Evolutionary conservation across 805 yeast species (phyloP).

Genomic region (Metschnikowia baotianmanensis): DNA sequence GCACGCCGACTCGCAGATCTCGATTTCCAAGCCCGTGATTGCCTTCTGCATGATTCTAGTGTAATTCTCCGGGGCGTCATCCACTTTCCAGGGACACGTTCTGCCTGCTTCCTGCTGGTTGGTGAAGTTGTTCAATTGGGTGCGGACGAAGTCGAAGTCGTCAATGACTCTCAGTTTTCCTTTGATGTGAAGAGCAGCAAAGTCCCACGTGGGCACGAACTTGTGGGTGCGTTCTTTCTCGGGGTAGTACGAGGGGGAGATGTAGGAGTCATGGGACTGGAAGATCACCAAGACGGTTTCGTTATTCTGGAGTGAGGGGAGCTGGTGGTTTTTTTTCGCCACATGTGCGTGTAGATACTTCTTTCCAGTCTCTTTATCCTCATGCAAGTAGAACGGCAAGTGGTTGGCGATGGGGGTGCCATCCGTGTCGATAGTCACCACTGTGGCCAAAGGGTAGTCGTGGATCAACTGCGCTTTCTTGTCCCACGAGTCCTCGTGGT

Average conservation of each 20-base stretch:
- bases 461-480: slow-evolving; percentile 41
- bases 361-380: slow-evolving; percentile 34
- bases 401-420: slow-evolving; percentile 52
- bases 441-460: slow-evolving; percentile 51
- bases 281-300: slow-evolving; percentile 50
- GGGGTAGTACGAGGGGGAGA: slow-evolving; percentile 60
- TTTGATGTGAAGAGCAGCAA: slow-evolving; percentile 52
- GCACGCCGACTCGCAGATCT: slow-evolving; percentile 44
- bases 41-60: slow-evolving; percentile 42
- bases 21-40: slow-evolving; percentile 57
- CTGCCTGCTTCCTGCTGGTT: slow-evolving; percentile 46
- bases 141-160: slow-evolving; percentile 43
- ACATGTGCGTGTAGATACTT: slow-evolving; percentile 52
- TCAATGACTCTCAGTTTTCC: slow-evolving; percentile 50
- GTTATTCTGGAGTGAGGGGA: slow-evolving; percentile 36
- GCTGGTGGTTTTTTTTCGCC: slow-evolving; percentile 51
- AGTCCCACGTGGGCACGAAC: slow-evolving; percentile 72
- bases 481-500: slow-evolving; percentile 33
- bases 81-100: slow-evolving; percentile 49
- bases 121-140: slow-evolving; percentile 44
- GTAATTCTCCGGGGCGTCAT: slow-evolving; percentile 55
- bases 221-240: slow-evolving; percentile 55
- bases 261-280: slow-evolving; percentile 50
- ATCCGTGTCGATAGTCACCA: slow-evolving; percentile 40
- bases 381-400: slow-evolving; percentile 49